These are phyloP conservation scores for Sporothrix euskadiensis DNA, from an alignment of 2,329 filamentous ascomycete genomes.

Conservation along the genomic window DNA sequence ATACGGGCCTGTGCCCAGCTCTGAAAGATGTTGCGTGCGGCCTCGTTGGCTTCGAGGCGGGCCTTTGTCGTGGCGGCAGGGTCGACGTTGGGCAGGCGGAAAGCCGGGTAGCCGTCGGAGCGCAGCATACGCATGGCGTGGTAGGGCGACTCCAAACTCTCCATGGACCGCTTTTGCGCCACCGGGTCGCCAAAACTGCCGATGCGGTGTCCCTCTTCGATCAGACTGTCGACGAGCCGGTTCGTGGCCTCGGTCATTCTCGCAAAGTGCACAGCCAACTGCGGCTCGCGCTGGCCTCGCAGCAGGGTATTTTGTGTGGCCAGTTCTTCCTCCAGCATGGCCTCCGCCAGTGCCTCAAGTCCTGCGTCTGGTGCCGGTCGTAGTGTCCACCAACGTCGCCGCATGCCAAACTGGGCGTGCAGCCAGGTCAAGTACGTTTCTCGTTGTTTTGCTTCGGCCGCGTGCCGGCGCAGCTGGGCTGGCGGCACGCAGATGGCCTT, in stretches of 20 bases:
- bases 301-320: slow-evolving; percentile 9
- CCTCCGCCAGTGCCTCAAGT: slow-evolving; percentile 24
- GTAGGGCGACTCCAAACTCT: slow-evolving; percentile 39
- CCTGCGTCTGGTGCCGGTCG: slow-evolving; percentile 22
- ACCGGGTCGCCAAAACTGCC: slow-evolving; percentile 33
- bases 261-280: slow-evolving; percentile 25
- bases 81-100: slow-evolving; percentile 35
- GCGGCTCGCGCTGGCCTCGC: slow-evolving; percentile 39
- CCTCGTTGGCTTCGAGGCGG: slow-evolving; percentile 35
- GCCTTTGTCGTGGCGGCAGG: slow-evolving; percentile 28
- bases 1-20: slow-evolving; percentile 33
- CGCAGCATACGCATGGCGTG: slow-evolving; percentile 40
- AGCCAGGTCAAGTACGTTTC: slow-evolving; percentile 29
- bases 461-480: slow-evolving; percentile 10
- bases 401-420: slow-evolving; percentile 28
- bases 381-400: slow-evolving; percentile 29
- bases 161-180: slow-evolving; percentile 30
- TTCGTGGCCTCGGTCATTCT: slow-evolving; percentile 34
- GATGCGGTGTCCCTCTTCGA: slow-evolving; percentile 37
- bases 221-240: slow-evolving; percentile 38
- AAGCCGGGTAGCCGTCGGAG: slow-evolving; percentile 41
- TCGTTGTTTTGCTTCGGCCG: background rate
- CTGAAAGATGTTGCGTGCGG: slow-evolving; percentile 35
- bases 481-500: slow-evolving; percentile 29
- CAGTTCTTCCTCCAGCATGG: slow-evolving; percentile 27